Evolutionary conservation across 345 rosid species (phyloP), one percentile per base, ranked within the genome.

Genomic region (Linum usitatissimum): DNA sequence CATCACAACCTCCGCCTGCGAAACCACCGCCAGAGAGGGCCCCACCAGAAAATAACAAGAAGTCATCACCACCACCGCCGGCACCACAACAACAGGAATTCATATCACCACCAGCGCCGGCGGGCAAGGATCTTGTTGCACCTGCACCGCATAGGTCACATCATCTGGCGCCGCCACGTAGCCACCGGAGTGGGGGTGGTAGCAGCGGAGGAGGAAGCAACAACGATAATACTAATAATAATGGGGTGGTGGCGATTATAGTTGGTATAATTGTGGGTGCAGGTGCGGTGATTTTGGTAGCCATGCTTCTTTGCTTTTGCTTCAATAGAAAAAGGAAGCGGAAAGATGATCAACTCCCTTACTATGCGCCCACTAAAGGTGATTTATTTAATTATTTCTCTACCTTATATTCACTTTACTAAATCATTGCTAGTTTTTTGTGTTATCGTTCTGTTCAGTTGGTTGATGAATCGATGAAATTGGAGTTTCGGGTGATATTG

Each of bases 241-340:
- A 2, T 55, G 21, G 55, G 23, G 6, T 28, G 2, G 30, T 63
- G 19, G 62, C 75, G 19, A 48, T 77, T 45, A 34, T 62, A 2
- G 68, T 59, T 6, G 96, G 85, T 39, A 65, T 82, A 10, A 82
- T 23, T 13, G 81, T 61, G 42, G 77, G 79, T 36, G 53, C 57
- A 3, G 86, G 65, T 18, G 80, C 65, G 48, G 23, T 88, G 55
- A 45, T 86, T 60, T 15, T 86, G 40, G 64, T 82, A 55, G 64
- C 76, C 12, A 54, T 79, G 65, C n/a, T 85, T 9, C 62, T 70
- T 59, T 64, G 67, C 45, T 57, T 80, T 28, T 73, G 79, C 19
- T 67, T 81, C 53, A 68, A 78, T 65, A 73, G 75, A 42, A 81
- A 77, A 56, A 88, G 78, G 77, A 85, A 65, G 80, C 82, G 71